Base-by-base conservation (phyloP, 768 basidiomycete genomes). In the Trichaptum fuscoviolaceum region DNA sequence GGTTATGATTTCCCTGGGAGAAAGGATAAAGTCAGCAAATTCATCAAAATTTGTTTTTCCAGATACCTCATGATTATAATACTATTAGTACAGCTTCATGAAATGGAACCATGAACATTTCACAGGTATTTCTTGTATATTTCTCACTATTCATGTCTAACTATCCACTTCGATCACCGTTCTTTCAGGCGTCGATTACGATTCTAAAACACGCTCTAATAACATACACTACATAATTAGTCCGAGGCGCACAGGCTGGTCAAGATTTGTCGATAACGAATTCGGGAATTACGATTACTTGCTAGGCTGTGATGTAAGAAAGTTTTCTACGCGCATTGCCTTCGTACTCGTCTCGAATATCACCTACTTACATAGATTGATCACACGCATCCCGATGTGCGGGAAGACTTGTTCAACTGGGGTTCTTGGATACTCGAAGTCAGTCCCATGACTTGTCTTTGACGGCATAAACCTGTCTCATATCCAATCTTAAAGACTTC, bases 261-360 rank as follows among this genome's bases (percentile, higher is more conserved):
- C 94, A 5, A 79, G 76, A 15, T 80, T 83, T 69, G 95, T 96
- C 8, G 92, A 93, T 73, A 79, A 78, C 0, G 94, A 96, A 74
- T 83, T 90, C n/a, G 93, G 92, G 68, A 93, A 95, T 74, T 93
- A 92, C 73, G 92, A 94, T 70, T 94, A 88, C 74, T 80, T 94
- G 9, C 85, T 94, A 17, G 92, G 93, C 35, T 73, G 81, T 26
- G 87, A 92, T 76, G 91, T 91, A 67, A 69, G 83, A 78, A 7
- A n/a, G n/a, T 18, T 62, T 57, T 24, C 26, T 35, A 42, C 60
- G 17, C 26, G 9, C 5, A 23, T 30, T 30, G 30, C 30, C 30
- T 30, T 30, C 30, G 8, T 59, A 58, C 36, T 57, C n/a, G 60
- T 67, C 58, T 62, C 64, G 67, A 67, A 63, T 62, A 64, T 65